Evolutionary conservation across 768 basidiomycete genomes (phyloP).

Genomic region (Amyloporia xantha): DNA sequence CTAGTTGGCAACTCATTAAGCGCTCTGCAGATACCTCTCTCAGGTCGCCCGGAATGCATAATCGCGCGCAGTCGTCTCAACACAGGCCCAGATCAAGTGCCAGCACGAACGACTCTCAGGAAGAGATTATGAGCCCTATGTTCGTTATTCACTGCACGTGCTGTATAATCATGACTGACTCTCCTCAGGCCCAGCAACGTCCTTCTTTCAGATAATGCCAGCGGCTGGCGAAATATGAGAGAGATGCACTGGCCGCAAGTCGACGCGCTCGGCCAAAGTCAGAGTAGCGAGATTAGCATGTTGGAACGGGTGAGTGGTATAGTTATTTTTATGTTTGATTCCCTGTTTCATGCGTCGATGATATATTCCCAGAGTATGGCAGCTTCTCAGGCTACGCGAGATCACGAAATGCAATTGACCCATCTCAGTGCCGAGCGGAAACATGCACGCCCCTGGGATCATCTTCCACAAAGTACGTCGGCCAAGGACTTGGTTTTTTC

Average conservation of each 20-base stretch:
- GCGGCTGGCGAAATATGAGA: constrained; percentile 16
- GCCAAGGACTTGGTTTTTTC: neutral
- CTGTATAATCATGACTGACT: constrained; percentile 2
- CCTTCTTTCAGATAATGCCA: constrained; percentile 12
- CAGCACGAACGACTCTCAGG: constrained; percentile 16
- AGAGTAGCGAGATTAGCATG: constrained; percentile 13
- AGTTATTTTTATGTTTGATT: no score
- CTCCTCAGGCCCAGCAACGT: constrained; percentile 11
- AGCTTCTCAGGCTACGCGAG: constrained; percentile 8
- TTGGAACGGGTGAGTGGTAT: constrained; percentile 11
- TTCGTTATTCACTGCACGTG: constrained; percentile 5
- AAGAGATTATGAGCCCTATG: constrained; percentile 16
- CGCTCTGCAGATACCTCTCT: neutral
- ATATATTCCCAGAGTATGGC: constrained; percentile 1
- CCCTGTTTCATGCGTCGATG: no score
- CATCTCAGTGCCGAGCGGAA: constrained; percentile 20
- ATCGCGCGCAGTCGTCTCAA: neutral
- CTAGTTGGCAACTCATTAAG: neutral
- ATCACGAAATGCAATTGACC: constrained; percentile 18
- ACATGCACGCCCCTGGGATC: constrained; percentile 23
- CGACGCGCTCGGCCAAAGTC: constrained; percentile 15
- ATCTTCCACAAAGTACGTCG: constrained; percentile 16
- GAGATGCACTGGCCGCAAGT: constrained; percentile 16
- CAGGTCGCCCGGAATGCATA: neutral
- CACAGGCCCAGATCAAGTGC: constrained; percentile 13